phyloP scores from a whole-genome alignment of 2,329 filamentous ascomycete species.

The Aureobasidium sp. region DNA sequence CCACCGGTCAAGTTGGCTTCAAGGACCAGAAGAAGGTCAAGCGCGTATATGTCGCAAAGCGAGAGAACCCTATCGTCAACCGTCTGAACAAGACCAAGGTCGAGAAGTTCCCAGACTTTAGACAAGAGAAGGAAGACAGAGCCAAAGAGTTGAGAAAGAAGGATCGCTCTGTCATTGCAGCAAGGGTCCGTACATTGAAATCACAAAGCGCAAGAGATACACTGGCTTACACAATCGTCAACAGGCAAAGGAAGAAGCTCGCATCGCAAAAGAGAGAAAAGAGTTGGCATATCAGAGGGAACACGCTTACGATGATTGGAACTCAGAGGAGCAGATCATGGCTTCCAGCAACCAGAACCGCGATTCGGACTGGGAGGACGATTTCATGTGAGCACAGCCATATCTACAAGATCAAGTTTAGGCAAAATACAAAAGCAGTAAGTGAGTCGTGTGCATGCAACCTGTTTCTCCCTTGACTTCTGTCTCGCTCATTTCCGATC shows the following conservation, averaged over 20 bases:
- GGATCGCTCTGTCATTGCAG: slow-evolving; percentile 56
- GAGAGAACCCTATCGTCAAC: slow-evolving; percentile 89
- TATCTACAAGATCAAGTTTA: background rate
- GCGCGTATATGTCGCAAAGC: slow-evolving; percentile 66
- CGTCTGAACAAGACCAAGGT: slow-evolving; percentile 95
- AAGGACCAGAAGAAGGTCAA: slow-evolving; percentile 82
- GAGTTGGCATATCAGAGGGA: slow-evolving; percentile 92
- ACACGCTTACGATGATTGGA: slow-evolving; percentile 93
- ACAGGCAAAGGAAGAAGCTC: slow-evolving; percentile 66
- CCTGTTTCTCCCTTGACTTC: background rate
- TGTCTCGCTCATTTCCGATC: background rate
- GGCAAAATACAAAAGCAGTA: background rate
- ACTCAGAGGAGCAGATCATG: slow-evolving; percentile 73
- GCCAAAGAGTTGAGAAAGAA: slow-evolving; percentile 61
- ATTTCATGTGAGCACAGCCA: slow-evolving; percentile 62
- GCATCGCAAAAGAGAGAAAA: slow-evolving; percentile 67
- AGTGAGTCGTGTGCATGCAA: background rate
- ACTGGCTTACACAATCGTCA: background rate
- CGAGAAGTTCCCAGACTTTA: slow-evolving; percentile 78
- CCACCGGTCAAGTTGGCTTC: slow-evolving; percentile 88
- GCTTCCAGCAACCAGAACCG: slow-evolving; percentile 78
- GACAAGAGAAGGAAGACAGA: slow-evolving; percentile 71
- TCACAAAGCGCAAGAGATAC: background rate
- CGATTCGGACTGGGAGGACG: slow-evolving; percentile 68
- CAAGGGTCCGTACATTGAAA: slow-evolving; percentile 44